These are phyloP conservation scores for Aspergillus kassunensis DNA, from an alignment of 495 filamentous ascomycete genomes.

Conservation along the genomic window DNA sequence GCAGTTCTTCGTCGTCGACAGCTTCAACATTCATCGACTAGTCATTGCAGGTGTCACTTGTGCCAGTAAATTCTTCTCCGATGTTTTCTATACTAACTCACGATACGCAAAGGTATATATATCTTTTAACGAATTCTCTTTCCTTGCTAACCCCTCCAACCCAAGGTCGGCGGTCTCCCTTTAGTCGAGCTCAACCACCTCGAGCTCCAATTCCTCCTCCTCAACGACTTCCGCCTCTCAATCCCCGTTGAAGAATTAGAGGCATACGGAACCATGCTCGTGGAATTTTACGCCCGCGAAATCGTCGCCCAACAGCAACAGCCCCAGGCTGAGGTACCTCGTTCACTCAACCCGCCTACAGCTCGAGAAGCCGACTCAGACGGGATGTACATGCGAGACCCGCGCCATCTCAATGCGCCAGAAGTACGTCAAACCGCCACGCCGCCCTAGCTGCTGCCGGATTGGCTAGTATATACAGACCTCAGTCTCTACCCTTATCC, in stretches of 20 bases:
- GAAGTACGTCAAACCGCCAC: slow-evolving; percentile 40
- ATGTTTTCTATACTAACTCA: slow-evolving; percentile 99
- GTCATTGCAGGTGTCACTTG: slow-evolving; percentile 98
- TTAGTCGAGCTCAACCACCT: slow-evolving; percentile 95
- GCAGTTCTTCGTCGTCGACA: slow-evolving; percentile 96
- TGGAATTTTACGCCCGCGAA: slow-evolving; percentile 95
- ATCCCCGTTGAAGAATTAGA: slow-evolving; percentile 94
- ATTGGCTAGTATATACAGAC: not conserved
- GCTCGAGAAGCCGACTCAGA: slow-evolving; percentile 25
- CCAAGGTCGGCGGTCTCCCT: slow-evolving; percentile 91
- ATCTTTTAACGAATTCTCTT: slow-evolving; percentile 8
- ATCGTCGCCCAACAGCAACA: slow-evolving; percentile 65
- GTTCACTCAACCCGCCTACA: slow-evolving; percentile 17
- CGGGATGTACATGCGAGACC: slow-evolving; percentile 41
- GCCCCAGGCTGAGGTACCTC: slow-evolving; percentile 23
- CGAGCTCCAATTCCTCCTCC: slow-evolving; percentile 90
- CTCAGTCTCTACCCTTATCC: not conserved
- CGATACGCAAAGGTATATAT: slow-evolving; percentile 89
- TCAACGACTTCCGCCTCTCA: slow-evolving; percentile 96
- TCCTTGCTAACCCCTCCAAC: not conserved
- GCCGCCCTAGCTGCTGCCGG: slow-evolving; percentile 33
- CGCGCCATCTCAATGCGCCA: slow-evolving; percentile 22
- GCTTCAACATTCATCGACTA: slow-evolving; percentile 96
- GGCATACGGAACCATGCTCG: slow-evolving; percentile 96
- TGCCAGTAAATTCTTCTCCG: slow-evolving; percentile 99